A percentile compares a stretch with the other conserved stretches of the same genome.
phyloP scores from a whole-genome alignment of 2,329 filamentous ascomycete genomes.

The Fusarium continuum region DNA sequence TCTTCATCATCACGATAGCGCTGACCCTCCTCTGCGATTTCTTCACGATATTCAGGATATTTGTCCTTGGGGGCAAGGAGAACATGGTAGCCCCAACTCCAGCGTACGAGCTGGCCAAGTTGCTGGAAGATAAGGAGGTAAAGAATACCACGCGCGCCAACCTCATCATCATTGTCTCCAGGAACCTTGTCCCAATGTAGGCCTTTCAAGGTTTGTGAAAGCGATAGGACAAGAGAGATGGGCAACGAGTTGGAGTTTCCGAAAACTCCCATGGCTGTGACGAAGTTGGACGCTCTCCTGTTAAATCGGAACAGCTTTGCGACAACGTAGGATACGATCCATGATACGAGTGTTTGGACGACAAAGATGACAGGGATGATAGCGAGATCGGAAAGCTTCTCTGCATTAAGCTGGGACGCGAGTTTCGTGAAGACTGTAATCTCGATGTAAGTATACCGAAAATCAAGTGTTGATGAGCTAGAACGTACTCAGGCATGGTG shows the following conservation, averaged over 20 bases:
- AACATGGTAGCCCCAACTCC: conserved; percentile 98
- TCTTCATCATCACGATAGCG: conserved; percentile 62
- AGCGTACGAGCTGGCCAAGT: conserved; percentile 90
- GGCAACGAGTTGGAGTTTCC: conserved; percentile 98
- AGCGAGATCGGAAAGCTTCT: conserved; percentile 88
- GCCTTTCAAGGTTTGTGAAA: conserved; percentile 90
- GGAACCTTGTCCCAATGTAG: conserved; percentile 93
- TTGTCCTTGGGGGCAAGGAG: conserved; percentile 85
- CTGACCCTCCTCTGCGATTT: conserved; percentile 65
- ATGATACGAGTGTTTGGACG: conserved; percentile 88
- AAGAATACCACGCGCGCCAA: conserved; percentile 90
- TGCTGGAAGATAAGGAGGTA: conserved; percentile 98
- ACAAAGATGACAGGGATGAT: conserved; percentile 96
- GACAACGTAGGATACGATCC: conserved; percentile 75
- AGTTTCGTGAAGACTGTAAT: conserved; percentile 90
- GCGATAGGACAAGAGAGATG: conserved; percentile 92
- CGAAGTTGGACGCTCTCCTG: conserved; percentile 89
- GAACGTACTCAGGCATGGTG: conserved; percentile 84
- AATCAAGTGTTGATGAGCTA: not conserved
- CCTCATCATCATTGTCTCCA: conserved; percentile 94
- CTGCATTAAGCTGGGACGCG: conserved; percentile 89
- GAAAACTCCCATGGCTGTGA: conserved; percentile 96
- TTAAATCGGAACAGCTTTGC: conserved; percentile 81
- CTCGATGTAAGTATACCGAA: conserved; percentile 31
- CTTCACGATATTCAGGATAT: conserved; percentile 70